Conservation (phyloP, 495 filamentous ascomycete species). For the Neurospora cerealis region DNA sequence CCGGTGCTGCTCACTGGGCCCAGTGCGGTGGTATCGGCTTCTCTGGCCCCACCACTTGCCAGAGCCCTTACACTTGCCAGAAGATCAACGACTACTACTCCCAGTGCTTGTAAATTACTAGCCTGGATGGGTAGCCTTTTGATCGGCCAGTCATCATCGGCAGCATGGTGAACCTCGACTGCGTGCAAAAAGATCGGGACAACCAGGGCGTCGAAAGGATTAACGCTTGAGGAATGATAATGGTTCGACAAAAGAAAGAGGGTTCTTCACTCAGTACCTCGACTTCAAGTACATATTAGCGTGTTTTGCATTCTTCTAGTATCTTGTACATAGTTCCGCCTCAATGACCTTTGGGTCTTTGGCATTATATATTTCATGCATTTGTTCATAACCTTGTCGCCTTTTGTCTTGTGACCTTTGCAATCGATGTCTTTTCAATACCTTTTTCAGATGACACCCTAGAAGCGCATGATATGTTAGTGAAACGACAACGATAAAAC, state of each 20-base stretch:
- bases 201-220: background rate
- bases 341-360: background rate
- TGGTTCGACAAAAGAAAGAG: background rate
- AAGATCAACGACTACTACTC: slow-evolving; percentile 28
- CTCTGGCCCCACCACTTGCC: slow-evolving; percentile 33
- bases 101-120: slow-evolving; percentile 27
- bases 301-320: background rate
- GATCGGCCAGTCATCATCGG: background rate
- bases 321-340: background rate
- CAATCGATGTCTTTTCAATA: background rate
- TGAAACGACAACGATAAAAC: background rate
- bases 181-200: background rate
- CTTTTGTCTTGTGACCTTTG: background rate
- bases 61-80: slow-evolving; percentile 22
- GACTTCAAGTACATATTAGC: background rate
- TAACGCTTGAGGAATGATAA: background rate
- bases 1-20: slow-evolving; percentile 13
- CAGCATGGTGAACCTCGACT: background rate
- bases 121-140: background rate
- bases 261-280: background rate
- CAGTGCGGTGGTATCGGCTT: slow-evolving; percentile 42
- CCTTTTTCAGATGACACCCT: background rate
- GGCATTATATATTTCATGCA: background rate
- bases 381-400: background rate
- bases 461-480: background rate